phyloP scores from a whole-genome alignment of 495 filamentous ascomycete genomes.

The Hypoxylon rickii region DNA sequence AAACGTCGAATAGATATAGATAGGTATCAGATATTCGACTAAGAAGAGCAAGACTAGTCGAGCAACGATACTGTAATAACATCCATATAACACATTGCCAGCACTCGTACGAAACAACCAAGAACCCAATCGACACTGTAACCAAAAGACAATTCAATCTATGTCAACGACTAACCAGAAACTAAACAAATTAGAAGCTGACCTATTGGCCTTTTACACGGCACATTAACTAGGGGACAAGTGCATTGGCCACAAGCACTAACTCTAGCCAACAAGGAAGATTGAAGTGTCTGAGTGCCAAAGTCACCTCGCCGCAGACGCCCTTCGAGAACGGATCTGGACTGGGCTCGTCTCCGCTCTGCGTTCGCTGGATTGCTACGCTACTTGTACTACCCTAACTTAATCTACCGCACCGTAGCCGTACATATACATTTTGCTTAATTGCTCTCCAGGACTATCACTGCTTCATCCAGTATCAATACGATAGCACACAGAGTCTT shows the following conservation, averaged over 20 bases:
- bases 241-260: slow-evolving; percentile 11
- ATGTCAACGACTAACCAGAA: not conserved
- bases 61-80: too few relatives aligned
- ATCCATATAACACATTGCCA: too few relatives aligned
- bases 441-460: too few relatives aligned
- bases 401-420: slow-evolving; percentile 3
- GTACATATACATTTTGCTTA: not conserved
- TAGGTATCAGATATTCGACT: too few relatives aligned
- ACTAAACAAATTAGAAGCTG: slow-evolving; percentile 15
- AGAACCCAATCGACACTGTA: too few relatives aligned
- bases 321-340: slow-evolving; percentile 22
- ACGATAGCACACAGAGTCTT: too few relatives aligned
- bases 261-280: not conserved
- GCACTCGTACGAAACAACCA: too few relatives aligned
- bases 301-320: slow-evolving; percentile 15
- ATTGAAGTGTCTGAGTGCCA: not conserved
- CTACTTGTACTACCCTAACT: slow-evolving; percentile 11
- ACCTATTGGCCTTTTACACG: slow-evolving; percentile 12
- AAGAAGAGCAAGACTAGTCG: too few relatives aligned
- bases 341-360: slow-evolving; percentile 26
- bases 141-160: not conserved
- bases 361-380: slow-evolving; percentile 19
- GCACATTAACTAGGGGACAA: slow-evolving; percentile 6
- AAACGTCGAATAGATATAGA: too few relatives aligned
- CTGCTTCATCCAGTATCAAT: too few relatives aligned